Evolutionary conservation across 2,329 filamentous ascomycete genomes (phyloP).

Genomic region (Tolypocladium ophioglossoides): DNA sequence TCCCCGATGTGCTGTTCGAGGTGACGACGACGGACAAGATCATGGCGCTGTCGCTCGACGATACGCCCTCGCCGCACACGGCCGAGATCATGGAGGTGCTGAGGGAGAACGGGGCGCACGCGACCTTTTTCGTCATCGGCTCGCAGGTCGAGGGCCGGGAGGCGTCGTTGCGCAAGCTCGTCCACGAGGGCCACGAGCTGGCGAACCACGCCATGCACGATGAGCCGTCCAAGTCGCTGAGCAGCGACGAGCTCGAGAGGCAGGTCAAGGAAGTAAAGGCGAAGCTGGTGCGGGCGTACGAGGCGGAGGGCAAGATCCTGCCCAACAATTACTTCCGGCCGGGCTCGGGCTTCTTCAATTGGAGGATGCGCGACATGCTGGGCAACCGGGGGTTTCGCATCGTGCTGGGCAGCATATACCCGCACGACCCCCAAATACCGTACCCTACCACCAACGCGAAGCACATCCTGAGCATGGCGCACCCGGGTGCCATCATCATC

Average conservation of each 20-base stretch:
- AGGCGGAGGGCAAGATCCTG: slow-evolving; percentile 29
- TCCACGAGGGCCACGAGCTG: slow-evolving; percentile 58
- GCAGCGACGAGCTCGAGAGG: slow-evolving; percentile 43
- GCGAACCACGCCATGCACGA: slow-evolving; percentile 88
- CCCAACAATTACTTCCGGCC: slow-evolving; percentile 65
- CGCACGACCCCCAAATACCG: slow-evolving; percentile 79
- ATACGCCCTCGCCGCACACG: slow-evolving; percentile 68
- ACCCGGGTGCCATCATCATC: slow-evolving; percentile 69
- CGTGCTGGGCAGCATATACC: slow-evolving; percentile 78
- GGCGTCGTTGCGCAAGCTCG: slow-evolving; percentile 42
- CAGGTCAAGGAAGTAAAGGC: slow-evolving; percentile 58
- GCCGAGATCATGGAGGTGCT: slow-evolving; percentile 58
- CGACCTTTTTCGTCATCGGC: slow-evolving; percentile 87
- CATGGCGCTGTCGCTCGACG: slow-evolving; percentile 78
- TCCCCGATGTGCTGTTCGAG: slow-evolving; percentile 73
- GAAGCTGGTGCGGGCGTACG: slow-evolving; percentile 48
- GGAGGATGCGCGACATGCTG: slow-evolving; percentile 53
- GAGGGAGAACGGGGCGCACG: slow-evolving; percentile 53
- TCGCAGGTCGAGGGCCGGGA: slow-evolving; percentile 54
- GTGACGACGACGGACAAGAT: slow-evolving; percentile 48
- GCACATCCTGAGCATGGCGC: slow-evolving; percentile 72
- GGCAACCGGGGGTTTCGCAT: slow-evolving; percentile 55
- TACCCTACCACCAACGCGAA: slow-evolving; percentile 59
- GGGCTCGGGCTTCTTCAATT: slow-evolving; percentile 74
- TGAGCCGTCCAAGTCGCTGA: slow-evolving; percentile 58